Evolutionary conservation across 768 basidiomycete genomes (phyloP).

Genomic region (Suillus lakei): DNA sequence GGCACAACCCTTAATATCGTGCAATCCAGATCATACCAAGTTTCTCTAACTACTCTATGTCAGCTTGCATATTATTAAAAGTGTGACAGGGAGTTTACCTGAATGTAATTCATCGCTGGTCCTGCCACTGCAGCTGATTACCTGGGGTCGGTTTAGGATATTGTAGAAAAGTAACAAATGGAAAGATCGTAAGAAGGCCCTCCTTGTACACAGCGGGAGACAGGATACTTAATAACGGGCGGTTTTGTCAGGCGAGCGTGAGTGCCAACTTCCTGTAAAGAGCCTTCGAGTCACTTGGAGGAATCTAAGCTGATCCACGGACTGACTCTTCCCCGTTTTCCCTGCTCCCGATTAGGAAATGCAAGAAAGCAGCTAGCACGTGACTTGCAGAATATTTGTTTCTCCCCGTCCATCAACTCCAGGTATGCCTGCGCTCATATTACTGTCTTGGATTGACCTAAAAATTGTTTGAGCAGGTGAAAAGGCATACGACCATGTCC

Average conservation of each 20-base stretch:
- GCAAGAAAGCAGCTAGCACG: constrained; percentile 5
- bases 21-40: constrained; percentile 51
- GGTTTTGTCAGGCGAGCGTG: neutral
- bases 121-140: constrained; percentile 6
- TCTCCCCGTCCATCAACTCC: constrained; percentile 9
- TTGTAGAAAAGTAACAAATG: neutral
- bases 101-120: constrained; percentile 59
- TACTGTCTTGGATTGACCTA: neutral
- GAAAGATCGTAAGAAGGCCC: neutral
- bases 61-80: neutral
- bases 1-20: neutral
- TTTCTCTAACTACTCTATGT: constrained; percentile 77
- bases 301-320: neutral
- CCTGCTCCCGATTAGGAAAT: constrained; percentile 1
- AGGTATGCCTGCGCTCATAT: constrained; percentile 5
- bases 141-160: neutral
- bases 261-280: constrained; percentile 1
- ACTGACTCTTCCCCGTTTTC: neutral
- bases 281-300: neutral
- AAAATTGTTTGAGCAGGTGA: neutral
- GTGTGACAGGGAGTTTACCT: constrained; percentile 39
- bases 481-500: constrained; percentile 37
- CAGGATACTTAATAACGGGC: neutral
- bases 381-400: constrained; percentile 17
- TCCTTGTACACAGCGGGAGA: neutral